Percentiles rank a stretch among this genome's conserved stretches.
These are phyloP conservation scores for Zea luxurians DNA, from an alignment of 176 grass and related monocot species.

Conservation along the genomic window DNA sequence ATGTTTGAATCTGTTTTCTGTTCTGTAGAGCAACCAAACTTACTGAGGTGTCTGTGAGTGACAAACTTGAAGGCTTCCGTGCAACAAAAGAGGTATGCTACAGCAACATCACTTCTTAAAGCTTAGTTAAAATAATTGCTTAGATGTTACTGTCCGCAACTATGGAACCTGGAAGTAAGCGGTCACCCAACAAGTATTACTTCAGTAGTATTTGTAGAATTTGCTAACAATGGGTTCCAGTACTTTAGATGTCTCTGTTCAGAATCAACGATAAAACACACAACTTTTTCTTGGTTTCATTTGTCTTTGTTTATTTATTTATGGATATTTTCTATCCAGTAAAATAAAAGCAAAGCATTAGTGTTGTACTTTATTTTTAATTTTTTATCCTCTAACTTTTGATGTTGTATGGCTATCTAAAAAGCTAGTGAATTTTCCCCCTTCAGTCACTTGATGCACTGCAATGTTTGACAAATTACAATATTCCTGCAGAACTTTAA, in stretches of 20 bases:
- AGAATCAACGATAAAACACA: not conserved
- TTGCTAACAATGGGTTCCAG: not conserved
- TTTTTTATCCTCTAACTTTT: constrained; percentile 13
- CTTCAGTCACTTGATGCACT: not conserved
- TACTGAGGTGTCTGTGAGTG: constrained; percentile 89
- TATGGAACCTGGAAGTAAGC: not conserved
- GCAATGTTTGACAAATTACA: constrained; percentile 16
- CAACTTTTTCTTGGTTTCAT: not conserved
- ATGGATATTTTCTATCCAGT: constrained; percentile 15
- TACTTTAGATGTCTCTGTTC: constrained; percentile 1
- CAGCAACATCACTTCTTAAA: not conserved
- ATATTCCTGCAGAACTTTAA: constrained; percentile 74
- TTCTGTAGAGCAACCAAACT: constrained; percentile 63
- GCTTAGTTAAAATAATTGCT: not conserved
- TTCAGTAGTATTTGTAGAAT: constrained; percentile 1
- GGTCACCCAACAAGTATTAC: not conserved
- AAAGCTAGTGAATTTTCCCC: not conserved
- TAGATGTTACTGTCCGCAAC: not conserved
- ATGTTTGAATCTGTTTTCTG: constrained; percentile 3
- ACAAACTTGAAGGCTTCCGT: constrained; percentile 98
- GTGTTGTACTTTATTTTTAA: not conserved
- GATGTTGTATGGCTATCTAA: not conserved
- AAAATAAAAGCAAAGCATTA: constrained; percentile 10
- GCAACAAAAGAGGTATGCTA: constrained; percentile 76
- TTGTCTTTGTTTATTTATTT: not conserved